A percentile compares a stretch with the other conserved stretches of the same genome.
Evolutionary conservation across 1,284 basidiomycete genomes (phyloP).

Genomic region (Cryptococcus sp.): DNA sequence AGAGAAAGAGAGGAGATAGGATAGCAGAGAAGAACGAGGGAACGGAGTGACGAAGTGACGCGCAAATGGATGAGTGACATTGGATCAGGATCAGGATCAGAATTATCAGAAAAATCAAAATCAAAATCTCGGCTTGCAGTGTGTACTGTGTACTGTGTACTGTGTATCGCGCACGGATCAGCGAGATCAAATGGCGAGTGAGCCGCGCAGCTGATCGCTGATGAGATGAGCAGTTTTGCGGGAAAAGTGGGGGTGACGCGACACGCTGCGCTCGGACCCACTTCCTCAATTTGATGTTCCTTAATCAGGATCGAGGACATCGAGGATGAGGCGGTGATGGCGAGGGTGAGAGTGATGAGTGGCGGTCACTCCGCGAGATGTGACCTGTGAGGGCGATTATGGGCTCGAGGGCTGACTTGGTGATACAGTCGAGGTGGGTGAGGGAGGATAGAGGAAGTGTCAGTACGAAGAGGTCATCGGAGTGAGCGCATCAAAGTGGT

Average conservation of each 20-base stretch:
- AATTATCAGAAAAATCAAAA: neutral
- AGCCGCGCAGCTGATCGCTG: too few relatives aligned
- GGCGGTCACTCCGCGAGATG: too few relatives aligned
- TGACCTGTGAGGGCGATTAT: neutral
- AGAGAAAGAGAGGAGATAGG: neutral
- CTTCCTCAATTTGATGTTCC: too few relatives aligned
- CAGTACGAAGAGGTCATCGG: neutral
- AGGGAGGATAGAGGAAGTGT: neutral
- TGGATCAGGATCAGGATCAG: neutral
- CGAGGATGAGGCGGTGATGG: too few relatives aligned
- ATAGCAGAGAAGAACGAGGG: neutral
- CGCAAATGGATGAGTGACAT: neutral
- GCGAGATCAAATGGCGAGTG: too few relatives aligned
- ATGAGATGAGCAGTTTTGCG: too few relatives aligned
- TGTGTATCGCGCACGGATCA: too few relatives aligned
- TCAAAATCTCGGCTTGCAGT: neutral
- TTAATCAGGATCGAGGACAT: too few relatives aligned
- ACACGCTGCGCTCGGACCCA: too few relatives aligned
- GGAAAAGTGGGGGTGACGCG: too few relatives aligned
- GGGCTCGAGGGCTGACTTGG: neutral
- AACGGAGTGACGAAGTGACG: neutral
- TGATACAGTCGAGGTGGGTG: neutral
- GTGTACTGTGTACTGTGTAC: too few relatives aligned
- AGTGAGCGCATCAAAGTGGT: neutral
- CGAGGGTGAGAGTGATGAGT: too few relatives aligned